A percentile compares a stretch with the other conserved stretches of the same genome.
These are phyloP conservation scores for Allium sativum DNA, from an alignment of 106 monocot genomes.

Conservation along the genomic window DNA sequence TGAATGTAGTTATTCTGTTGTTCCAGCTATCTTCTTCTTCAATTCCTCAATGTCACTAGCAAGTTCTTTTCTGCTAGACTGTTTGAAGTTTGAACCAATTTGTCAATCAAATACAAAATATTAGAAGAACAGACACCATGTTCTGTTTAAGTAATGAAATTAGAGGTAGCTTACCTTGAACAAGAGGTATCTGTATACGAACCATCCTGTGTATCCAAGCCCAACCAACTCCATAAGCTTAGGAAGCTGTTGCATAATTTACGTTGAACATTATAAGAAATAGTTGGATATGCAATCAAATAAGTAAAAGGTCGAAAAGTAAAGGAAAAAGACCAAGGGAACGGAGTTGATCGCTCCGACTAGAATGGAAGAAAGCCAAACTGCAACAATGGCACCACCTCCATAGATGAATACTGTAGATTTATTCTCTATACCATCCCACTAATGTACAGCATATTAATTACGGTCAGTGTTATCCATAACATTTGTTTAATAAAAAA, in stretches of 20 bases:
- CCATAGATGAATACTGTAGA: slow-evolving; percentile 83
- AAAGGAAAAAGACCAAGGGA: slow-evolving; percentile 48
- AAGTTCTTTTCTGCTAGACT: slow-evolving; percentile 63
- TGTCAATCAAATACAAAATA: neutral
- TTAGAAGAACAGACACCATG: neutral
- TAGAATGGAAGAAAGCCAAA: slow-evolving; percentile 81
- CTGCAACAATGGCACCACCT: slow-evolving; percentile 79
- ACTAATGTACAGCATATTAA: no score
- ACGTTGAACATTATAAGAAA: no score
- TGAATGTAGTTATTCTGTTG: slow-evolving; percentile 3
- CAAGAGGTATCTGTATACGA: slow-evolving; percentile 87
- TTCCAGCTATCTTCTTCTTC: slow-evolving; percentile 68
- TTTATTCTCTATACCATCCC: slow-evolving; percentile 92
- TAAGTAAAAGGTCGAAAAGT: neutral
- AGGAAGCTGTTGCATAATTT: slow-evolving; percentile 42
- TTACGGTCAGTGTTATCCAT: no score
- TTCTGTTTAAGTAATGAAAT: no score
- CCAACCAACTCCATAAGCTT: slow-evolving; percentile 91
- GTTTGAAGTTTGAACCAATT: slow-evolving; percentile 7
- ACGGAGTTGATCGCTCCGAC: slow-evolving; percentile 93
- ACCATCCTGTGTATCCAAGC: slow-evolving; percentile 94
- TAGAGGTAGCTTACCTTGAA: slow-evolving; percentile 54
- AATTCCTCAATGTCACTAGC: slow-evolving; percentile 39
- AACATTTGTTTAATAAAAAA: no score
- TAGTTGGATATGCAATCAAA: neutral